phyloP scores from a whole-genome alignment of 208 protist species.

The Acanthamoeba lenticulata region DNA sequence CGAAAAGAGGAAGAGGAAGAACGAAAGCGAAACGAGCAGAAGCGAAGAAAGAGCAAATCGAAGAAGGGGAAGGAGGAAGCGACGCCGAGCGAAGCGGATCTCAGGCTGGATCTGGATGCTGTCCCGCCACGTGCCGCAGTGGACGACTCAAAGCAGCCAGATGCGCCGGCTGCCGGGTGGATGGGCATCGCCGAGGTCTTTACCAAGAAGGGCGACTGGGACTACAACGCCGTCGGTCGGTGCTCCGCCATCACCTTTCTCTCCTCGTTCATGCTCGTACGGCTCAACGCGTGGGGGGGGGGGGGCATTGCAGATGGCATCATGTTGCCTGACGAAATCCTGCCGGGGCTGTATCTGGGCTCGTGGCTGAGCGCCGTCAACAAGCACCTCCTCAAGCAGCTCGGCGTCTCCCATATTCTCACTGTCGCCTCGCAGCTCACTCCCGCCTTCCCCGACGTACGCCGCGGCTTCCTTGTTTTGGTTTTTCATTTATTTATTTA shows the following conservation, averaged over 20 bases:
- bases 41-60: neutral
- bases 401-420: slow-evolving; percentile 2
- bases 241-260: neutral
- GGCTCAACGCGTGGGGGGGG: neutral
- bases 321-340: neutral
- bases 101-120: neutral
- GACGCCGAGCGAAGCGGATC: neutral
- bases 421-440: neutral
- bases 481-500: too few relatives aligned
- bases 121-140: neutral
- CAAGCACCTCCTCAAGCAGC: neutral
- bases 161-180: neutral
- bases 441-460: neutral
- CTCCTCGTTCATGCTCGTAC: neutral
- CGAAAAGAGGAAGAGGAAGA: neutral
- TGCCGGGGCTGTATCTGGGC: neutral
- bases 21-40: neutral
- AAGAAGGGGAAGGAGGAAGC: neutral
- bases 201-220: neutral
- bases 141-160: neutral
- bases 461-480: neutral
- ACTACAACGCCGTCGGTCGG: neutral
- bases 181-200: neutral
- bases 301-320: neutral
- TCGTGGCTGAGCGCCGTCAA: neutral